phyloP scores from a whole-genome alignment of 345 rosid genomes.

The Camelina laxa region DNA sequence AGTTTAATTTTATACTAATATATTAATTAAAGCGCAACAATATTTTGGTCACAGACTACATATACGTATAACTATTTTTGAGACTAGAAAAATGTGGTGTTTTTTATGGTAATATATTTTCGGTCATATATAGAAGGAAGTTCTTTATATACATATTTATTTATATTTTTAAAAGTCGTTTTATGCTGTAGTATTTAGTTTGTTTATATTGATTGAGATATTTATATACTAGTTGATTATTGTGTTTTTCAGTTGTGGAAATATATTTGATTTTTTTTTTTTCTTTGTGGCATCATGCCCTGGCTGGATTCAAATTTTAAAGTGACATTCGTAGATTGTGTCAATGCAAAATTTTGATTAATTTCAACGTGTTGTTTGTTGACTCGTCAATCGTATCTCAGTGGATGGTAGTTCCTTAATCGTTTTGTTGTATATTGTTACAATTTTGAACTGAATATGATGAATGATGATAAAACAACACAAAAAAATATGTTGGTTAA shows the following conservation, averaged over 20 bases:
- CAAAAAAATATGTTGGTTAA: background rate
- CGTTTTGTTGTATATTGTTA: background rate
- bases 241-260: background rate
- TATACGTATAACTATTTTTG: background rate
- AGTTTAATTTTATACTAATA: background rate
- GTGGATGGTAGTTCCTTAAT: conserved; percentile 2
- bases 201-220: background rate
- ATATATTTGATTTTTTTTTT: background rate
- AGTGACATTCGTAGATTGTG: background rate
- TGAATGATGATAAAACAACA: conserved; percentile 7
- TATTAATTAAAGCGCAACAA: background rate
- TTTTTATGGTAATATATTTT: background rate
- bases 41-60: background rate
- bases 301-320: background rate
- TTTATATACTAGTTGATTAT: background rate
- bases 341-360: background rate
- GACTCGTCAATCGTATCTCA: background rate
- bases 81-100: background rate
- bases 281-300: background rate
- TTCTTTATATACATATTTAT: background rate
- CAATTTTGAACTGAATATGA: background rate
- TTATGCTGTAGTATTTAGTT: background rate
- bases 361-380: background rate
- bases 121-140: too few species aligned
- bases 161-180: background rate